Percentiles rank a stretch among this genome's conserved stretches.
Evolutionary conservation across 768 basidiomycete genomes (phyloP).

Genomic region (Chalciporus chontae): DNA sequence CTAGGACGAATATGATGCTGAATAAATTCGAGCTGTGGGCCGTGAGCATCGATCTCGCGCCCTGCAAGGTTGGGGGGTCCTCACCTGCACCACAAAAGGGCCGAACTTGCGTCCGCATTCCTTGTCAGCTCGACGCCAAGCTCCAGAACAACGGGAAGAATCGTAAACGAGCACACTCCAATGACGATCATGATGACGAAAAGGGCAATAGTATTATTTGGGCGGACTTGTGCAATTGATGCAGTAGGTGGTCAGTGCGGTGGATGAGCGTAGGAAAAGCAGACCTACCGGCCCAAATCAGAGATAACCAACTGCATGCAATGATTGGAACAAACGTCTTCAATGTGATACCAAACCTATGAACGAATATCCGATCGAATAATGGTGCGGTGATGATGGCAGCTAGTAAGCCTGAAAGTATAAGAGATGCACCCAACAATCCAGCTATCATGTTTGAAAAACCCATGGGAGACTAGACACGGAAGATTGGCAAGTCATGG

Average conservation of each 20-base stretch:
- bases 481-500: constrained; percentile 8
- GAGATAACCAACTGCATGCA: constrained; percentile 60
- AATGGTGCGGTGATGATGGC: constrained; percentile 69
- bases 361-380: constrained; percentile 80
- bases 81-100: constrained; percentile 72
- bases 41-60: background rate
- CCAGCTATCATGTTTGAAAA: constrained; percentile 65
- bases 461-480: constrained; percentile 61
- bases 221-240: constrained; percentile 66
- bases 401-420: constrained; percentile 67
- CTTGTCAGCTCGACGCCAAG: constrained; percentile 77
- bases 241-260: constrained; percentile 35
- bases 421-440: constrained; percentile 61
- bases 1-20: constrained; percentile 57
- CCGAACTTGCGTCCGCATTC: constrained; percentile 74
- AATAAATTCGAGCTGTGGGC: constrained; percentile 61
- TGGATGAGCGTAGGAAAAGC: constrained; percentile 19
- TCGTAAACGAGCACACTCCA: constrained; percentile 59
- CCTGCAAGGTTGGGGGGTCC: constrained; percentile 24
- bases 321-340: constrained; percentile 62
- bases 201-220: constrained; percentile 54
- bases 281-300: constrained; percentile 75
- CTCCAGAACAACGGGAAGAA: constrained; percentile 76
- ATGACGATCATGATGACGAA: constrained; percentile 68
- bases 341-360: constrained; percentile 57